These are phyloP conservation scores for Singerocomus inundabilis DNA, from an alignment of 1,284 basidiomycete genomes.

Conservation along the genomic window DNA sequence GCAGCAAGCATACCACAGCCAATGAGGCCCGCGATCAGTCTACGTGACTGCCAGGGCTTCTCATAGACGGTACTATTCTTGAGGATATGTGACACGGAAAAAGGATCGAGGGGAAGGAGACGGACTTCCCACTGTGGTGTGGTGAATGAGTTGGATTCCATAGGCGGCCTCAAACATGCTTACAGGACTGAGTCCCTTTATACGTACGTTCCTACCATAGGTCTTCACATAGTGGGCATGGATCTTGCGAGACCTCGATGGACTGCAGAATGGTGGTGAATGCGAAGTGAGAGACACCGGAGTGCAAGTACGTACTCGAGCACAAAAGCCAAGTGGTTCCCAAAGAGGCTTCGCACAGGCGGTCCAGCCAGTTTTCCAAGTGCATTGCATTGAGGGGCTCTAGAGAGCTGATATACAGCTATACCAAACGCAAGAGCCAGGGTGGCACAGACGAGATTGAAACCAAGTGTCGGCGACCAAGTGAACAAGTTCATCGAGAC, in stretches of 20 bases:
- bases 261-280: slow-evolving; percentile 39
- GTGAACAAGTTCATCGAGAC: neutral
- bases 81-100: slow-evolving; percentile 66
- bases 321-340: slow-evolving; percentile 51
- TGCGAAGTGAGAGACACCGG: neutral
- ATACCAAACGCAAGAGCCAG: slow-evolving; percentile 24
- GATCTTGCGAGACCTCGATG: slow-evolving; percentile 49
- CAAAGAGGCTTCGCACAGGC: slow-evolving; percentile 46
- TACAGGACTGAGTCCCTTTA: slow-evolving; percentile 66
- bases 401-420: slow-evolving; percentile 32
- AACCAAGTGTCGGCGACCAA: slow-evolving; percentile 6
- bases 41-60: slow-evolving; percentile 77
- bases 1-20: slow-evolving; percentile 76
- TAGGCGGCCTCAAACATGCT: slow-evolving; percentile 24
- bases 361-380: slow-evolving; percentile 60
- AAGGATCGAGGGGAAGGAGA: slow-evolving; percentile 71
- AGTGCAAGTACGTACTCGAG: slow-evolving; percentile 49
- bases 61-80: slow-evolving; percentile 70
- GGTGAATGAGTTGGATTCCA: slow-evolving; percentile 8
- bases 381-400: slow-evolving; percentile 49
- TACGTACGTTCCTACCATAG: slow-evolving; percentile 59
- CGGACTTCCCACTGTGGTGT: slow-evolving; percentile 67
- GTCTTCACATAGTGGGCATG: slow-evolving; percentile 52
- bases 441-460: slow-evolving; percentile 26
- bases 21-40: slow-evolving; percentile 69